These are phyloP conservation scores for Lecanosticta acicola DNA, from an alignment of 2,329 filamentous ascomycete species.

Conservation along the genomic window DNA sequence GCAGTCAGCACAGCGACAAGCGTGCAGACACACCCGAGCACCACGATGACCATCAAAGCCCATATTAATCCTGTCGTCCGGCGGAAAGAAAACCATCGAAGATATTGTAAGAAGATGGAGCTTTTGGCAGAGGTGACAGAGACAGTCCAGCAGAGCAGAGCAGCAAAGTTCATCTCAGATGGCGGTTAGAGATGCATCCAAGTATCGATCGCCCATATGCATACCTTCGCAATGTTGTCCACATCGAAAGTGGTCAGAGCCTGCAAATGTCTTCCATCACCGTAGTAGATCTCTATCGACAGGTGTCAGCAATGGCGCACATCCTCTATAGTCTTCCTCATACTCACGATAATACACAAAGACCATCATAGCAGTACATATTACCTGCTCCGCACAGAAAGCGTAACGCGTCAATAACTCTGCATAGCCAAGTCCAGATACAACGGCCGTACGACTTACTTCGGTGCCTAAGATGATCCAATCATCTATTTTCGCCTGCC, in stretches of 20 bases:
- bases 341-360: neutral
- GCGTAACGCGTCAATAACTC: no score
- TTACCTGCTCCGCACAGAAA: no score
- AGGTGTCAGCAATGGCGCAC: neutral
- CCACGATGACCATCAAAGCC: constrained; percentile 6
- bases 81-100: constrained; percentile 2
- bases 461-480: constrained; percentile 10
- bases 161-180: constrained; percentile 5
- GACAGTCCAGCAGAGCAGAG: constrained; percentile 4
- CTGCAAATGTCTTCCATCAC: constrained; percentile 6
- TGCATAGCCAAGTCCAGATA: no score
- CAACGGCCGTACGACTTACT: neutral
- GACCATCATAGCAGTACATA: neutral
- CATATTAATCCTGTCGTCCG: constrained; percentile 6
- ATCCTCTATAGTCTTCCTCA: no score
- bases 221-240: neutral
- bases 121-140: constrained; percentile 6
- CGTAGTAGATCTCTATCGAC: constrained; percentile 5
- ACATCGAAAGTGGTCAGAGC: constrained; percentile 1
- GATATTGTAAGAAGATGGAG: constrained; percentile 12
- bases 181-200: neutral
- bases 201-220: neutral
- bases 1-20: constrained; percentile 6
- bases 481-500: constrained; percentile 6
- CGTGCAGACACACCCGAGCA: constrained; percentile 5